Percentiles rank a stretch among this genome's conserved stretches.
phyloP scores from a whole-genome alignment of 768 basidiomycete species.

The Boletus eberwhitei region DNA sequence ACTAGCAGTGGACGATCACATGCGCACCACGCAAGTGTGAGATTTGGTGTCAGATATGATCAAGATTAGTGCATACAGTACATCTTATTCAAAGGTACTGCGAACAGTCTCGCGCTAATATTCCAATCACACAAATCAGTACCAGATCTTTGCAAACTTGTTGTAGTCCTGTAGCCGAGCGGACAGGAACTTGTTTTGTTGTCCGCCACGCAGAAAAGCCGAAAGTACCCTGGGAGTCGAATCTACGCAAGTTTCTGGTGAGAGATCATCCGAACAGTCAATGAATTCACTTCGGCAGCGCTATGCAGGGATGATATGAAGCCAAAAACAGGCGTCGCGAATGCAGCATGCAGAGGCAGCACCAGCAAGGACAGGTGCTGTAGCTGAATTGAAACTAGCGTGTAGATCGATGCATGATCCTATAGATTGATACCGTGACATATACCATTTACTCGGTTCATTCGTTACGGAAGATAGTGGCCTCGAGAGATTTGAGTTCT shows the following conservation, averaged over 20 bases:
- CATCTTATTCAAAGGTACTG: neutral
- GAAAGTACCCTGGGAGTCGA: too few relatives aligned
- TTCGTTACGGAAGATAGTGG: too few relatives aligned
- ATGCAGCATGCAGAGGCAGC: neutral
- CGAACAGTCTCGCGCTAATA: neutral
- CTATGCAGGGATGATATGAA: too few relatives aligned
- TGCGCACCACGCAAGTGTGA: slow-evolving; percentile 3
- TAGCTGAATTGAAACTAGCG: neutral
- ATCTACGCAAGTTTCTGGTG: too few relatives aligned
- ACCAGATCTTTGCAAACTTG: neutral
- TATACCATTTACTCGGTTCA: too few relatives aligned
- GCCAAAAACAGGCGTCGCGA: neutral
- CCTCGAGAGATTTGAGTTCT: neutral
- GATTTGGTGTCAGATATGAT: neutral
- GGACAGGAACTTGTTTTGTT: too few relatives aligned
- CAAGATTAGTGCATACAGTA: neutral
- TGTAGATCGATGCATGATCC: too few relatives aligned
- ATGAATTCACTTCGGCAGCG: too few relatives aligned
- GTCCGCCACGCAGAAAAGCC: too few relatives aligned
- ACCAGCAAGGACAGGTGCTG: neutral
- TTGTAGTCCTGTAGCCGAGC: neutral
- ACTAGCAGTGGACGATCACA: neutral
- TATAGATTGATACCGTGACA: too few relatives aligned
- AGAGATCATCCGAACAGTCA: too few relatives aligned
- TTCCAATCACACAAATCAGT: neutral